Conservation (phyloP, 441 rosid genomes). For the Melastoma candidum region DNA sequence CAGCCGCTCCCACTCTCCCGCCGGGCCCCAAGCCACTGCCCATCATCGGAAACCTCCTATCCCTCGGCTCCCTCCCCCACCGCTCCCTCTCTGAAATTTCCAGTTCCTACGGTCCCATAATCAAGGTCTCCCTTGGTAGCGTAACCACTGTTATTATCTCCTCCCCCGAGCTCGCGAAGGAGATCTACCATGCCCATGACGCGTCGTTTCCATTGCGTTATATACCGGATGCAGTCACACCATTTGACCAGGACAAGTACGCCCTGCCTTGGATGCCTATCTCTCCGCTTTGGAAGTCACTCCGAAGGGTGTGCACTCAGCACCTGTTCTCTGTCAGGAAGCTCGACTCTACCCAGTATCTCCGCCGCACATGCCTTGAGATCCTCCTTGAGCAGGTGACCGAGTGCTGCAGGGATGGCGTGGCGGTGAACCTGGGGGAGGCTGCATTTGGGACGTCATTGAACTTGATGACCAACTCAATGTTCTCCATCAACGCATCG, state of each 20-base stretch:
- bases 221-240: background rate
- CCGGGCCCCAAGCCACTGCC: constrained; percentile 3
- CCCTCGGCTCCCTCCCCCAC: too few relatives aligned
- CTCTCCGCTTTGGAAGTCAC: constrained; percentile 3
- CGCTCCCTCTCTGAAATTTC: constrained; percentile 4
- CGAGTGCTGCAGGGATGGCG: background rate
- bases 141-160: constrained; percentile 11
- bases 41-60: constrained; percentile 7
- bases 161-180: constrained; percentile 8
- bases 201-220: constrained; percentile 5
- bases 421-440: constrained; percentile 6
- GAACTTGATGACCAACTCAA: constrained; percentile 5
- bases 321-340: constrained; percentile 6
- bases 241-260: constrained; percentile 3
- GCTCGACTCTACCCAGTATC: constrained; percentile 7
- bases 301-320: constrained; percentile 3
- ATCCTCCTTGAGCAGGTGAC: background rate
- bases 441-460: background rate
- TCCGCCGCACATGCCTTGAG: background rate
- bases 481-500: constrained; percentile 6
- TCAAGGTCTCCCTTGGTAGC: constrained; percentile 9
- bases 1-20: too few relatives aligned
- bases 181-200: constrained; percentile 11
- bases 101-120: constrained; percentile 9
- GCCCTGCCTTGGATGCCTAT: constrained; percentile 5